These are phyloP conservation scores for Tolypocladium sp. DNA, from an alignment of 2,329 filamentous ascomycete genomes.

Conservation along the genomic window DNA sequence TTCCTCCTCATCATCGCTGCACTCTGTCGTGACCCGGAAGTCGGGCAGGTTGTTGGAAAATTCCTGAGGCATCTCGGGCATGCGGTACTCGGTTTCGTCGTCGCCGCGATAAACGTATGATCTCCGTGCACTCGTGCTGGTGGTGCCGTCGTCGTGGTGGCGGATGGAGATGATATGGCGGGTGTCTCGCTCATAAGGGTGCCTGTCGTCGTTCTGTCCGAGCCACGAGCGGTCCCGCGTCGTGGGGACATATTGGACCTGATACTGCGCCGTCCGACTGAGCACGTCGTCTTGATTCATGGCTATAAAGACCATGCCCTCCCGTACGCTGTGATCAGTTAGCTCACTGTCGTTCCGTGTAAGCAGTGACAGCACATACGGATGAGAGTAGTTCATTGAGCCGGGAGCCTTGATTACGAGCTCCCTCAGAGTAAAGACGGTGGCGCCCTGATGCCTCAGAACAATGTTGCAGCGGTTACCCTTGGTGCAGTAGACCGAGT, in stretches of 20 bases:
- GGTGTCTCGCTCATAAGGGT: constrained; percentile 8
- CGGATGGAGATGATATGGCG: constrained; percentile 39
- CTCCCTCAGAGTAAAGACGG: constrained; percentile 75
- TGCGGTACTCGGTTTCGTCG: constrained; percentile 34
- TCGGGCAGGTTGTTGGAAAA: constrained; percentile 38
- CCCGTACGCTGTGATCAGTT: constrained; percentile 55
- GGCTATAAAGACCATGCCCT: constrained; percentile 85
- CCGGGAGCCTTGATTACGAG: constrained; percentile 81
- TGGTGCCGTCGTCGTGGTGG: constrained; percentile 42
- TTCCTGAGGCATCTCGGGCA: constrained; percentile 48
- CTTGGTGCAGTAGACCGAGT: constrained; percentile 83
- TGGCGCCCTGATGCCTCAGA: constrained; percentile 69
- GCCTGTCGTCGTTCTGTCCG: constrained; percentile 9
- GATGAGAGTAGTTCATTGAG: constrained; percentile 66
- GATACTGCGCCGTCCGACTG: constrained; percentile 63
- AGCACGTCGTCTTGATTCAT: constrained; percentile 76
- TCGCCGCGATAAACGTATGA: constrained; percentile 30
- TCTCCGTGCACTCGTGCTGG: constrained; percentile 35
- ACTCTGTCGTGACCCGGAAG: constrained; percentile 49
- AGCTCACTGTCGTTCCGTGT: background rate
- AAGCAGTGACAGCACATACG: constrained; percentile 48
- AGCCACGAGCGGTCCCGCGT: constrained; percentile 7
- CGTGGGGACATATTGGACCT: constrained; percentile 52
- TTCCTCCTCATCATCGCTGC: constrained; percentile 49
- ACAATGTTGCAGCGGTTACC: constrained; percentile 82